These are phyloP conservation scores for Pseudonectria buxi DNA, from an alignment of 2,329 filamentous ascomycete species.

Conservation along the genomic window DNA sequence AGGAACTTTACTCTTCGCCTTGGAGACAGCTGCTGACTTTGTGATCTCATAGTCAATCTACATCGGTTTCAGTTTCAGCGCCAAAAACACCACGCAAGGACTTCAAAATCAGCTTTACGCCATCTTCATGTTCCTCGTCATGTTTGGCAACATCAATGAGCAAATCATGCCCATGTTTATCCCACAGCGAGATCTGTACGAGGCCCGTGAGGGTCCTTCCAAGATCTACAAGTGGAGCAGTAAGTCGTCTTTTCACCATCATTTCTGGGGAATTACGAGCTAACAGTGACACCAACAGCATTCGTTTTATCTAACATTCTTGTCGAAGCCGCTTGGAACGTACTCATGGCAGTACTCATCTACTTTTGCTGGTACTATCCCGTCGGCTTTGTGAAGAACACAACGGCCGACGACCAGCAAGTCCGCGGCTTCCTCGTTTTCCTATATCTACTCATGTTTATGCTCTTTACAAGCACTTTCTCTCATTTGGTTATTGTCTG, in stretches of 20 bases:
- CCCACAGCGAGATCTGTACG: constrained; percentile 58
- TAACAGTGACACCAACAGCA: constrained; percentile 44
- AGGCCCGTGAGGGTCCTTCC: constrained; percentile 62
- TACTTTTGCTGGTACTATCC: constrained; percentile 63
- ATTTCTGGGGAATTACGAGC: constrained; percentile 31
- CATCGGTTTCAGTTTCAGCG: constrained; percentile 61
- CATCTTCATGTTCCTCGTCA: constrained; percentile 63
- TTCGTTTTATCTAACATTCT: constrained; percentile 53
- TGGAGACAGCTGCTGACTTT: too few species aligned
- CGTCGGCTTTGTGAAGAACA: constrained; percentile 53
- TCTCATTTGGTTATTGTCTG: constrained; percentile 55
- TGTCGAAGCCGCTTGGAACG: constrained; percentile 61
- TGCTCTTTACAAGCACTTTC: constrained; percentile 59
- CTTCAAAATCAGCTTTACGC: constrained; percentile 63
- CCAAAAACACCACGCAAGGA: constrained; percentile 47
- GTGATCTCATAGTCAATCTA: constrained; percentile 43
- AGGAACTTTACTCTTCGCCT: too few species aligned
- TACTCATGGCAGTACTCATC: constrained; percentile 49
- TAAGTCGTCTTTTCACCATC: constrained; percentile 20
- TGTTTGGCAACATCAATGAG: constrained; percentile 53
- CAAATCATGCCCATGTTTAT: constrained; percentile 66
- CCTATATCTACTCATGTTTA: constrained; percentile 53
- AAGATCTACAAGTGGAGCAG: constrained; percentile 46
- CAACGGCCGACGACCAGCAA: constrained; percentile 34
- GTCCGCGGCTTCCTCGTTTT: constrained; percentile 53